A percentile compares a stretch with the other conserved stretches of the same genome.
These are phyloP conservation scores for Orbilia javanica DNA, from an alignment of 2,329 filamentous ascomycete species.

Conservation along the genomic window DNA sequence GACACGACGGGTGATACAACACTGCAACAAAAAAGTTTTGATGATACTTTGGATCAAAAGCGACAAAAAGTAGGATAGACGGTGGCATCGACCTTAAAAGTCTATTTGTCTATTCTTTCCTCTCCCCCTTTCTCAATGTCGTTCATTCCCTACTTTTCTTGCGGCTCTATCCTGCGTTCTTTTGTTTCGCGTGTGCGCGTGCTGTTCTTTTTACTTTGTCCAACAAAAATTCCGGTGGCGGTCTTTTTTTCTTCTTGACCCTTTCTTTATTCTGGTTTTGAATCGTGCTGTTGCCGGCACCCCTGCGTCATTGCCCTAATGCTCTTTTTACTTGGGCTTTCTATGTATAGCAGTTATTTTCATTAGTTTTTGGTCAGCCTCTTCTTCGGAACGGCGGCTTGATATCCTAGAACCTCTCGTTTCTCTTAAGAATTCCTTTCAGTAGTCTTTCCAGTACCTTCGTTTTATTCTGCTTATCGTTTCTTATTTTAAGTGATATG, in stretches of 20 bases:
- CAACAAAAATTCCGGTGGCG: conserved; percentile 33
- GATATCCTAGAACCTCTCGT: conserved; percentile 22
- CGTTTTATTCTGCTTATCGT: neutral
- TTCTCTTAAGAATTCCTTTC: conserved; percentile 1
- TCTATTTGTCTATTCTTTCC: conserved; percentile 32
- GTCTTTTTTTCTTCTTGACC: conserved; percentile 32
- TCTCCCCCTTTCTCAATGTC: conserved; percentile 42
- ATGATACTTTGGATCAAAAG: conserved; percentile 49
- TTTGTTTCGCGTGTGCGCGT: conserved; percentile 15
- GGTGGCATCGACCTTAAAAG: conserved; percentile 29
- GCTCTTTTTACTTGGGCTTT: conserved; percentile 18
- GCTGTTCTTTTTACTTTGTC: conserved; percentile 47
- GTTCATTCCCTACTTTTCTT: conserved; percentile 51
- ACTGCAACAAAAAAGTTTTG: conserved; percentile 35
- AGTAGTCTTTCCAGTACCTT: neutral
- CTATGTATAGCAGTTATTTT: conserved; percentile 38
- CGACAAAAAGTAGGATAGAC: conserved; percentile 42
- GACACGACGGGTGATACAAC: conserved; percentile 52
- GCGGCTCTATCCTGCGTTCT: conserved; percentile 45
- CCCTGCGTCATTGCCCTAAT: conserved; percentile 41
- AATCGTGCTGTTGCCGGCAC: conserved; percentile 55
- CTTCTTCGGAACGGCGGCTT: neutral
- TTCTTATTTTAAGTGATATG: conserved; percentile 25
- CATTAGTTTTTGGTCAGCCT: conserved; percentile 16
- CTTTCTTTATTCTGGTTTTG: conserved; percentile 42